Evolutionary conservation across 306 rosid species (phyloP).

Genomic region (Quercus ilex): DNA sequence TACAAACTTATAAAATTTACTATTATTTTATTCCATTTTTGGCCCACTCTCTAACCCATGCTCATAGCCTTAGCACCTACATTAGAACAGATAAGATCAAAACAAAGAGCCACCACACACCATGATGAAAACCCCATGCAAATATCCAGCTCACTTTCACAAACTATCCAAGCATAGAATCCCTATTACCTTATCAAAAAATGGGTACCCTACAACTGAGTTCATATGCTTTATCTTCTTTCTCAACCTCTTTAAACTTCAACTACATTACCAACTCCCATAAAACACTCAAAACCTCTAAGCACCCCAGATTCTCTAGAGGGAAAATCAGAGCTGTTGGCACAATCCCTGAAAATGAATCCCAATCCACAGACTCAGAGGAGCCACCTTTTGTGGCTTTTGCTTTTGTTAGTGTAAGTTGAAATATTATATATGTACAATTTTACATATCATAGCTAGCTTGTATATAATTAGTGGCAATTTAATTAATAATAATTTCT

Average conservation of each 20-base stretch:
- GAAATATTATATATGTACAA: neutral
- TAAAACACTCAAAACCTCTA: conserved; percentile 25
- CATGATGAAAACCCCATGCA: neutral
- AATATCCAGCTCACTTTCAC: conserved; percentile 11
- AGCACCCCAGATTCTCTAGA: conserved; percentile 29
- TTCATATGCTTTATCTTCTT: conserved; percentile 32
- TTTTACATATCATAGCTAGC: neutral
- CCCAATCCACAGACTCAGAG: conserved; percentile 38
- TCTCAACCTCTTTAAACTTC: conserved; percentile 32
- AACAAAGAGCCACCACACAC: conserved; percentile 28
- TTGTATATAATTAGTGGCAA: neutral
- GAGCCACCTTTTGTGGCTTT: conserved; percentile 57
- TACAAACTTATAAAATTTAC: no score
- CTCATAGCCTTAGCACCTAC: neutral
- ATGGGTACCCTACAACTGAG: conserved; percentile 53
- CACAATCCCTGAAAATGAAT: conserved; percentile 49
- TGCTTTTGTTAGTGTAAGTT: conserved; percentile 79
- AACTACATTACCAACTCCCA: conserved; percentile 31
- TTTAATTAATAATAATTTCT: neutral
- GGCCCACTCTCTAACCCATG: no score
- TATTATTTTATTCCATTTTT: no score
- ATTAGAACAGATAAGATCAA: conserved; percentile 46
- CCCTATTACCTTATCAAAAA: neutral
- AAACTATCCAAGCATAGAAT: neutral
- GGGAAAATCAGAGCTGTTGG: conserved; percentile 55